Conservation (phyloP, 768 basidiomycete genomes). For the Hericium rajendrae region DNA sequence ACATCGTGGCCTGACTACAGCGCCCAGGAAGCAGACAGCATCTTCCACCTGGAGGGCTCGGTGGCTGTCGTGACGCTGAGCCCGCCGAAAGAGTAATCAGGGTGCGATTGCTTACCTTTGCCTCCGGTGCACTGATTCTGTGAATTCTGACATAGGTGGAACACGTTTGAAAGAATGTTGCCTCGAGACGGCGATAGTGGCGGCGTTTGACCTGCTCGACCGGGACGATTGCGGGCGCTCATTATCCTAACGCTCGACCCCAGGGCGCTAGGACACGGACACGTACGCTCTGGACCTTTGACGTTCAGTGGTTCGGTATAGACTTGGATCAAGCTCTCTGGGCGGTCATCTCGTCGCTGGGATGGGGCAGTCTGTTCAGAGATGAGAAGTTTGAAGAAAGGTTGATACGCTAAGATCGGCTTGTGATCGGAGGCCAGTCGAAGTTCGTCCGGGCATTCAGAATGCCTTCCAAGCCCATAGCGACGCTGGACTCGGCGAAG, state of each 20-base stretch:
- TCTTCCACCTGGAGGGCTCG: slow-evolving; percentile 32
- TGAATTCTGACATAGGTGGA: slow-evolving; percentile 28
- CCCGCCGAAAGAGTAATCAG: slow-evolving; percentile 36
- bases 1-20: slow-evolving; percentile 7
- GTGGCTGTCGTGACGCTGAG: slow-evolving; percentile 38
- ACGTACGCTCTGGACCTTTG: slow-evolving; percentile 21
- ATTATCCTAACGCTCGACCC: slow-evolving; percentile 44
- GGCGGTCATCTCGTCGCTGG: slow-evolving; percentile 36
- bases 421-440: no score
- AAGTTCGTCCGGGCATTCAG: no score
- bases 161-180: slow-evolving; percentile 29
- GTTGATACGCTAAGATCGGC: slow-evolving; percentile 30
- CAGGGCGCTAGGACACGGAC: slow-evolving; percentile 40
- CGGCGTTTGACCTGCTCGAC: slow-evolving; percentile 37
- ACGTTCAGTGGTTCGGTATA: no score
- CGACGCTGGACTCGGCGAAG: slow-evolving; percentile 34
- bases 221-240: slow-evolving; percentile 43
- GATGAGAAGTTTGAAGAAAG: slow-evolving; percentile 34
- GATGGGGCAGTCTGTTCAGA: slow-evolving; percentile 32
- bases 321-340: slow-evolving; percentile 9
- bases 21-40: slow-evolving; percentile 28
- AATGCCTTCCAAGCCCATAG: slow-evolving; percentile 28
- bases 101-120: background rate
- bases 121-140: background rate
- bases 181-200: slow-evolving; percentile 26